These are phyloP conservation scores for Ophiostoma himal-ulmi DNA, from an alignment of 2,329 filamentous ascomycete species.

Conservation along the genomic window DNA sequence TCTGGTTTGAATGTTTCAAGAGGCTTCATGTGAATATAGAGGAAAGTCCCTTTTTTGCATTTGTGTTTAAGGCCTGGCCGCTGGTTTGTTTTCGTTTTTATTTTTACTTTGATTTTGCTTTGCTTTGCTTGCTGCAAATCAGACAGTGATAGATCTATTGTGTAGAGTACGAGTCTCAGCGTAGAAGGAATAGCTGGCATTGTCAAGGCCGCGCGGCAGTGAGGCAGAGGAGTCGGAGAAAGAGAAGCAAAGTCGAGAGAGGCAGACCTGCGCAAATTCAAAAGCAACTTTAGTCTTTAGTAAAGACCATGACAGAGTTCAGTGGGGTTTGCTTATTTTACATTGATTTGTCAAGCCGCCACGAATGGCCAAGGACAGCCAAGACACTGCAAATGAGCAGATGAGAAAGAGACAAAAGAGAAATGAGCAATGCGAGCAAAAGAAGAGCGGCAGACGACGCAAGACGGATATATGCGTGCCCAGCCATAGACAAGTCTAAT, in stretches of 20 bases:
- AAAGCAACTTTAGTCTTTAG: not conserved
- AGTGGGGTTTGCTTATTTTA: not conserved
- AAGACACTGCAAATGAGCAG: not conserved
- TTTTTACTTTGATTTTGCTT: not conserved
- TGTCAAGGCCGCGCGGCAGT: not conserved
- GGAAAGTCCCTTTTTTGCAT: not conserved
- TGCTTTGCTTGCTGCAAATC: no score
- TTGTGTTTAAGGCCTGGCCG: not conserved
- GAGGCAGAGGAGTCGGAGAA: not conserved
- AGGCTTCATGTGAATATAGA: not conserved
- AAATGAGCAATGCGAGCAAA: not conserved
- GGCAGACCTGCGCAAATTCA: not conserved
- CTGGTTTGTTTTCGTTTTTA: not conserved
- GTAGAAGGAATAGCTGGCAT: not conserved
- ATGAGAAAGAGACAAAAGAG: not conserved
- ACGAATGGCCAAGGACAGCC: not conserved
- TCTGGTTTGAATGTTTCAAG: not conserved
- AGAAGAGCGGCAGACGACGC: not conserved
- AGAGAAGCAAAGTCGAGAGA: not conserved
- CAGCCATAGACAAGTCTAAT: not conserved
- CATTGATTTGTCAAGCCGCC: not conserved
- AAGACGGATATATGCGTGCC: conserved; percentile 6
- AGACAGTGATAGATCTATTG: no score
- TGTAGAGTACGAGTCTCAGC: no score
- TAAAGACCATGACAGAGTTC: no score